Evolutionary conservation across 495 filamentous ascomycete genomes (phyloP), one percentile per base, ranked within the genome.

Genomic region (Entonaema liquescens): DNA sequence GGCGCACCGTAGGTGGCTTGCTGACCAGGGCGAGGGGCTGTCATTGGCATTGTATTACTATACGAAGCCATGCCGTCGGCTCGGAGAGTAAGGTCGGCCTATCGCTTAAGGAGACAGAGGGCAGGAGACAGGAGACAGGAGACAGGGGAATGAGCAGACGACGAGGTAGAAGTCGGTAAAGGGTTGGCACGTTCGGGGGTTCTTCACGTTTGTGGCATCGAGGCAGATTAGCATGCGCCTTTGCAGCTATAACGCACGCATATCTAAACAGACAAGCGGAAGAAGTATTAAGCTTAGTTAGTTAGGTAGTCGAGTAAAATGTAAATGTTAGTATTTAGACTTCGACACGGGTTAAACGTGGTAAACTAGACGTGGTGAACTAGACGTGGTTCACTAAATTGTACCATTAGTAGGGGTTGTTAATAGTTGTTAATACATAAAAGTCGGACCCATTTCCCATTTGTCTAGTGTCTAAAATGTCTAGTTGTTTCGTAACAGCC

Each of bases 61-160:
- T 80, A 81, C 35, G 83, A 84, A 65, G 82, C 79, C 83, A 85
- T 85, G 54, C 59, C 38, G 38, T 25, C 57, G 40, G 42, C 3
- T 65, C 47, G 19, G 53, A 26, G 26, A 13, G n/a, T n/a, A n/a
- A n/a, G 40, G 31, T n/a, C n/a, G n/a, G 35, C 52, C 9, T 58
- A 53, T 54, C 25, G 33, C 38, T 65, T 42, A 52, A 40, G 19
- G 44, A 26, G 53, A 15, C 5, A 40, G 19, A 33, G 23, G 53
- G 5, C 5, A 53, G 49, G 49, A 57, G 33, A 59, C 23, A 15
- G 44, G 44, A 53, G 31, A 6, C 6, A 6, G 2, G 31, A 38
- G 66, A 55, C 50, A 13, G 42, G 59, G 42, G 29, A 28, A 38
- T 15, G 17, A 11, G 49, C 12, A 56, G 69, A 42, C 47, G 60